phyloP scores from a whole-genome alignment of 75 land plant genomes.

The Picea glauca region DNA sequence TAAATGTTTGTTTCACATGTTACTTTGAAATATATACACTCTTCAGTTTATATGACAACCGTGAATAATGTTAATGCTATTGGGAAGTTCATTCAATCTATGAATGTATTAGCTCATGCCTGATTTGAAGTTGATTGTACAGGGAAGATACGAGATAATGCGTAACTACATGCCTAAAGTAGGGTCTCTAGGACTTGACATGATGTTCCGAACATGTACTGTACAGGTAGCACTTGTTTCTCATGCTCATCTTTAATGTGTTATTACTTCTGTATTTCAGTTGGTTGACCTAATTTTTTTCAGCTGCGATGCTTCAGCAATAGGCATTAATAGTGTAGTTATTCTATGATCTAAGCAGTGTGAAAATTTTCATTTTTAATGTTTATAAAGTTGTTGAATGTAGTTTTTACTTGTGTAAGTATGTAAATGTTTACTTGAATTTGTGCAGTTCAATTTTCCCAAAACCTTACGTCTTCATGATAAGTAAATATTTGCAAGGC shows the following conservation, averaged over 20 bases:
- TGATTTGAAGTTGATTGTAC: slow-evolving; percentile 14
- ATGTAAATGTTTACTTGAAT: no score
- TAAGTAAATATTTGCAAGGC: no score
- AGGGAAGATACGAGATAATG: slow-evolving; percentile 99
- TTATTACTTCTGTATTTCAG: not conserved
- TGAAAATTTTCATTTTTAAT: not conserved
- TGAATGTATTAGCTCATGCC: not conserved
- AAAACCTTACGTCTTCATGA: no score
- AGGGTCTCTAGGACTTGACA: slow-evolving; percentile 88
- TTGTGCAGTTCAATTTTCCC: no score
- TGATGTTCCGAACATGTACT: slow-evolving; percentile 99
- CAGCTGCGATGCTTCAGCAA: not conserved
- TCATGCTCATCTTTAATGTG: not conserved
- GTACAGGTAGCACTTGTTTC: slow-evolving; percentile 67
- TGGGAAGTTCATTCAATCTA: not conserved
- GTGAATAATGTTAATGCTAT: not conserved
- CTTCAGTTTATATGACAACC: not conserved
- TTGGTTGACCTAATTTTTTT: not conserved
- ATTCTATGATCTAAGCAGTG: not conserved
- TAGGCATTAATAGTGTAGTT: not conserved
- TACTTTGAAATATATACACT: not conserved
- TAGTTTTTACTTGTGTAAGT: no score
- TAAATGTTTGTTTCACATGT: not conserved
- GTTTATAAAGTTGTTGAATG: no score
- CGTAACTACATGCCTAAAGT: slow-evolving; percentile 98